phyloP scores from a whole-genome alignment of 768 basidiomycete genomes.

The Mycena galericulata region DNA sequence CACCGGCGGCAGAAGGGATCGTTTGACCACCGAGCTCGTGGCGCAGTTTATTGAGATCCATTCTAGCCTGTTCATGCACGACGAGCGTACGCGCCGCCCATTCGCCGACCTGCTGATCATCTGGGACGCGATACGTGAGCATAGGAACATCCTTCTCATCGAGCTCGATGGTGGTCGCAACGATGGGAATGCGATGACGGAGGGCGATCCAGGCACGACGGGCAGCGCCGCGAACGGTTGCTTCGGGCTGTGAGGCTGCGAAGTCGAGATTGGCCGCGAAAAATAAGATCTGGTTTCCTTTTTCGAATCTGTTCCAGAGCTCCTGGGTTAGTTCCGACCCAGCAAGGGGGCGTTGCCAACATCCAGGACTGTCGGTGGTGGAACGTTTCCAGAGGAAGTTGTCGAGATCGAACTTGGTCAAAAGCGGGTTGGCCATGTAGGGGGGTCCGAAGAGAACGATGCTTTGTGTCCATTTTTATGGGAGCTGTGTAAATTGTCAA shows the following conservation, averaged over 20 bases:
- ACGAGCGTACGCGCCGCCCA: conserved; percentile 44
- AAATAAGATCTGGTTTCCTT: conserved; percentile 41
- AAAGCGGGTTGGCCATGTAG: conserved; percentile 14
- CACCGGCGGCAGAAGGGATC: conserved; percentile 35
- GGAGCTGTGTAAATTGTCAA: too few species aligned
- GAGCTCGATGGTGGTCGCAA: conserved; percentile 34
- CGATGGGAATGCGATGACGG: conserved; percentile 36
- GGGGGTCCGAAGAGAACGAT: too few species aligned
- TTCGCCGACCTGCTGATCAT: conserved; percentile 15
- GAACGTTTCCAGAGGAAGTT: conserved; percentile 28
- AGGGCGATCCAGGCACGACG: conserved; percentile 39
- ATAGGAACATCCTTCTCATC: conserved; percentile 32
- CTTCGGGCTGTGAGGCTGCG: conserved; percentile 1
- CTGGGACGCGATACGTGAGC: conserved; percentile 18
- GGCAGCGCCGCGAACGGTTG: conserved; percentile 24
- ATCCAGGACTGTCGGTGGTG: not conserved
- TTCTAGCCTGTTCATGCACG: conserved; percentile 13
- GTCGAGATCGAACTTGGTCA: conserved; percentile 29
- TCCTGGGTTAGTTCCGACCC: conserved; percentile 40
- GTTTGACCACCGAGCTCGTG: conserved; percentile 8
- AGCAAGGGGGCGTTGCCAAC: conserved; percentile 21
- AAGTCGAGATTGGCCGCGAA: conserved; percentile 38
- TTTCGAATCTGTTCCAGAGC: conserved; percentile 31
- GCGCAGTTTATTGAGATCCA: conserved; percentile 38
- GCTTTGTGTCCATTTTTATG: too few species aligned